Conservation (phyloP, 2,329 filamentous ascomycete genomes). For the Plenodomus tracheiphilus region DNA sequence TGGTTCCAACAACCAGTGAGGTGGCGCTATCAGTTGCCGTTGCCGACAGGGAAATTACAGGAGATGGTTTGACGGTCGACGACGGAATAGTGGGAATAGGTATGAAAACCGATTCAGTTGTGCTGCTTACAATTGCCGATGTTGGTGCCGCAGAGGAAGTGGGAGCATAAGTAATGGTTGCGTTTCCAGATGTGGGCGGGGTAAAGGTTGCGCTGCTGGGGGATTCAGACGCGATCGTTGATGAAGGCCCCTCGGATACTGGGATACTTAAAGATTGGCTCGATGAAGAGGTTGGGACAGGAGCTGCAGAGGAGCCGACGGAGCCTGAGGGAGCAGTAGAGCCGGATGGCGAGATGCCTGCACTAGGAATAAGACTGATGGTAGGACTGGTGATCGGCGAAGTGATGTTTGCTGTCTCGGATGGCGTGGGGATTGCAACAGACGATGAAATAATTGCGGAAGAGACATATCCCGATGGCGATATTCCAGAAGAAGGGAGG, state of each 20-base stretch:
- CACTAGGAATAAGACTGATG: background rate
- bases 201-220: conserved; percentile 10
- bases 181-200: conserved; percentile 12
- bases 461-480: conserved; percentile 1
- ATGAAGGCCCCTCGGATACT: conserved; percentile 18
- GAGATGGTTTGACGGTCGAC: conserved; percentile 24
- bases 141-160: conserved; percentile 5
- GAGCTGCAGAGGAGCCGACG: conserved; percentile 9
- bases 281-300: conserved; percentile 5
- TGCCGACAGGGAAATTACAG: conserved; percentile 48
- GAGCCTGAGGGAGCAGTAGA: conserved; percentile 2
- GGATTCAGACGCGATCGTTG: conserved; percentile 9
- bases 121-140: conserved; percentile 2
- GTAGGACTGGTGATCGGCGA: background rate
- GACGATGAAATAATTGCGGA: conserved; percentile 6
- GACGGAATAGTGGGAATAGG: conserved; percentile 20
- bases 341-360: conserved; percentile 11
- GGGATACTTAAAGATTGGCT: conserved; percentile 18
- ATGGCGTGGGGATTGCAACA: conserved; percentile 11
- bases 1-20: conserved; percentile 59
- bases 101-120: conserved; percentile 16
- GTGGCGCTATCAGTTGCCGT: conserved; percentile 53
- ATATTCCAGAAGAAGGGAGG: conserved; percentile 4
- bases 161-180: conserved; percentile 12
- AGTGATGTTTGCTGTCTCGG: conserved; percentile 4